Evolutionary conservation across 169 alveolate genomes (phyloP).

Genomic region (Condylostoma magnum): DNA sequence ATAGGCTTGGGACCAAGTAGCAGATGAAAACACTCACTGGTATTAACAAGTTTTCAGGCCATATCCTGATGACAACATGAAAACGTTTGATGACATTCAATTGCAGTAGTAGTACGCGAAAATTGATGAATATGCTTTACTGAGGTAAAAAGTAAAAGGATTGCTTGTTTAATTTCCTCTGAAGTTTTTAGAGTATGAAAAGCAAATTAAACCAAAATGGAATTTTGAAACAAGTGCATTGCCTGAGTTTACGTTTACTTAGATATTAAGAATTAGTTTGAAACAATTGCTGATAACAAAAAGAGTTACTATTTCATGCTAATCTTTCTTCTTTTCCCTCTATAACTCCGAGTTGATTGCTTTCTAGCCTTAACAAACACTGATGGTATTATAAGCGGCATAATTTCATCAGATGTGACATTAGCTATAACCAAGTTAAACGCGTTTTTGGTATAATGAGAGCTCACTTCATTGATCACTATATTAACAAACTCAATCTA

Average conservation of each 20-base stretch:
- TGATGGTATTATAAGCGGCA: not conserved
- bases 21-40: not conserved
- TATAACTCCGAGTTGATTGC: too few species aligned
- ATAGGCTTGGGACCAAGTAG: not conserved
- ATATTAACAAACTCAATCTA: constrained; percentile 4
- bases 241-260: too few species aligned
- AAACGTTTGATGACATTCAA: not conserved
- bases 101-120: not conserved
- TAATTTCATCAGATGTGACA: not conserved
- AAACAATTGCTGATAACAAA: too few species aligned
- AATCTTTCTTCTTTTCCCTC: too few species aligned
- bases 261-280: too few species aligned
- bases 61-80: not conserved
- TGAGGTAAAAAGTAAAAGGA: not conserved
- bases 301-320: too few species aligned
- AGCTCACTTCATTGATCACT: constrained; percentile 26
- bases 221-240: too few species aligned
- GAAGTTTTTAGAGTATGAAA: not conserved
- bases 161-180: not conserved
- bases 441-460: constrained; percentile 23
- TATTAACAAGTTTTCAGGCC: not conserved
- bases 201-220: too few species aligned
- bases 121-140: not conserved
- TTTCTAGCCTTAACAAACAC: constrained; percentile 22
- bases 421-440: constrained; percentile 1